Evolutionary conservation across 2,329 filamentous ascomycete genomes (phyloP), one percentile per base, ranked within the genome.

Genomic region (Leptographium wingfieldii): DNA sequence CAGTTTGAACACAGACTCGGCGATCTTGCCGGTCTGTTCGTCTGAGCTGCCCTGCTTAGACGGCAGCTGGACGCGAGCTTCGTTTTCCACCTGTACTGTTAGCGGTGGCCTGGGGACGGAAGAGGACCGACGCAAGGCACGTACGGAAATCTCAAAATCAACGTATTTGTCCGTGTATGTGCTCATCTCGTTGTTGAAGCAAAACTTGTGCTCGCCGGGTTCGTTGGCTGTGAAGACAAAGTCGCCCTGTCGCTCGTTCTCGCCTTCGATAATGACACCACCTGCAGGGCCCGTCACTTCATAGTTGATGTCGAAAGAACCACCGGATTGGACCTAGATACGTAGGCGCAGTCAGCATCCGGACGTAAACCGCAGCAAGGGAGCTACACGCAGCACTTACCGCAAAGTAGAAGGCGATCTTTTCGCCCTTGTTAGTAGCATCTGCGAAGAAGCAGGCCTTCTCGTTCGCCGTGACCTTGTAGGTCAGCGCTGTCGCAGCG

Each of bases 351-450:
- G 58, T 40, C 43, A 38, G 56, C 6, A 51, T 19, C 3, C 29
- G 10, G 46, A 31, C 11, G n/a, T 29, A n/a, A 14, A 9, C 46
- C 22, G 16, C 43, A 54, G 27, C 29, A 14, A 3, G 38, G 22
- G 22, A 29, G 25, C 16, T 10, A 6, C 9, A 27, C 5, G 2
- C 27, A 14, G 2, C 2, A 59, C 87, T 66, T 77, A 99, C 94
- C 62, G 94, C 95, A 76, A 99, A 99, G 78, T 99, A 99, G 72
- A 99, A 99, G 56, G 94, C 92, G 66, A 99, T 80, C 82, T 99
- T 99, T 68, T 88, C 84, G 67, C 86, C 86, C 71, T 83, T 81
- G 71, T 88, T 83, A 65, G 91, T 84, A 59, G 92, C 86, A 66
- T 84, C 78, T 60, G 89, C 83, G 73, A 88, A 96, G 83, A 99